phyloP scores from a whole-genome alignment of 495 filamentous ascomycete genomes.

The Lindgomyces ingoldianus region DNA sequence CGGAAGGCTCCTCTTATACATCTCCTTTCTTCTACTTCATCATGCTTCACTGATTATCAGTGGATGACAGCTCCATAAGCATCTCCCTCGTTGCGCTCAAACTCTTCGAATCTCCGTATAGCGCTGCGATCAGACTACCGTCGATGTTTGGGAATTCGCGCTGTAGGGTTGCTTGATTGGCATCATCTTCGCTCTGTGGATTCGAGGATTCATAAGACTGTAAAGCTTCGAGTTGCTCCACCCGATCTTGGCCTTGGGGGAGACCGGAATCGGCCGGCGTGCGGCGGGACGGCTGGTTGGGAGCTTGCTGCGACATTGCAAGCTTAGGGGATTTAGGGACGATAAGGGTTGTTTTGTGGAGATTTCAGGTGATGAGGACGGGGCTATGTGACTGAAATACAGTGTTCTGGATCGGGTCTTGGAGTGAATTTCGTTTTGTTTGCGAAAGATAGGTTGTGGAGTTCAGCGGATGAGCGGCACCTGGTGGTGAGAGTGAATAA shows the following conservation, averaged over 20 bases:
- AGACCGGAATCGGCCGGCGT: constrained; percentile 2
- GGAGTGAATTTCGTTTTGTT: no score
- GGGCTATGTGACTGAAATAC: no score
- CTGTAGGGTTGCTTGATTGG: constrained; percentile 39
- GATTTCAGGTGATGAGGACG: no score
- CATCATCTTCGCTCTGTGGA: constrained; percentile 33
- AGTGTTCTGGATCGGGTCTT: no score
- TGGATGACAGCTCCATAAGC: constrained; percentile 36
- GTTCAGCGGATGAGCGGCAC: no score
- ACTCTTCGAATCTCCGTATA: constrained; percentile 38
- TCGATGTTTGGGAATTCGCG: constrained; percentile 41
- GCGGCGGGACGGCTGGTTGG: constrained; percentile 20
- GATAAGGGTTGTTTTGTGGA: no score
- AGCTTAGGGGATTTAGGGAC: no score
- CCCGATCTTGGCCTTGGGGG: constrained; percentile 24
- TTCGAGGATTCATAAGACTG: constrained; percentile 24
- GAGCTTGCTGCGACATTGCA: no score
- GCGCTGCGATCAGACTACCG: constrained; percentile 40
- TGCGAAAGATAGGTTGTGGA: no score
- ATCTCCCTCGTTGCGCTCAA: constrained; percentile 41
- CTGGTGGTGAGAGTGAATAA: neutral
- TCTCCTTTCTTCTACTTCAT: no score
- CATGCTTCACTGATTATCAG: neutral
- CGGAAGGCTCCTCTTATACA: no score
- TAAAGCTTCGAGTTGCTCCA: constrained; percentile 41